These are phyloP conservation scores for Eucalyptus tenuipes DNA, from an alignment of 345 rosid genomes.

Conservation along the genomic window DNA sequence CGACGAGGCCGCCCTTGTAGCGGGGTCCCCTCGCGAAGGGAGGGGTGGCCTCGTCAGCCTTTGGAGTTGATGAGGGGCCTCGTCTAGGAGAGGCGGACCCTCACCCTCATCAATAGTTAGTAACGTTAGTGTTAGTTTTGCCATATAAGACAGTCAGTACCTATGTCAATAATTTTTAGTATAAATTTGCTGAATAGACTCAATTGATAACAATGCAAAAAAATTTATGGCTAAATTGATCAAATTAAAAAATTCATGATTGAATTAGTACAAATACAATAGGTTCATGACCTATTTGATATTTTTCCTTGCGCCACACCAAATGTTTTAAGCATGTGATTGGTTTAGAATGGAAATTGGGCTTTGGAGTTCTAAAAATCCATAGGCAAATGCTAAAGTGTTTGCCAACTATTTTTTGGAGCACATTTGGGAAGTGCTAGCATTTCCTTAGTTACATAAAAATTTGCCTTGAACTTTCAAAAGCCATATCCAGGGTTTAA, in stretches of 20 bases:
- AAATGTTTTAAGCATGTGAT: not conserved
- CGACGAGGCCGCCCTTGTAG: fast-evolving
- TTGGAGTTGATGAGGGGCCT: too few relatives aligned
- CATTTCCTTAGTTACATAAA: not conserved
- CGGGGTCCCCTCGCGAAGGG: fast-evolving
- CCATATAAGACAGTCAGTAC: fast-evolving
- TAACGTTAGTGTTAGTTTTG: fast-evolving
- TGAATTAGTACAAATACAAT: fast-evolving
- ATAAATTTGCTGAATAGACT: fast-evolving
- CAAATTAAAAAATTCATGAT: fast-evolving
- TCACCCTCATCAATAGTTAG: fast-evolving
- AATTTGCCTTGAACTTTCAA: not conserved
- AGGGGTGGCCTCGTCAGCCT: too few relatives aligned
- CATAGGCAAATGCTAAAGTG: not conserved
- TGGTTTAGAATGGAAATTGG: not conserved
- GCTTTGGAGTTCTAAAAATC: not conserved
- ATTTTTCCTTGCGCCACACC: fast-evolving
- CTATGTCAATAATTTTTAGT: too few relatives aligned
- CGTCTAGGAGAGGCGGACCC: too few relatives aligned
- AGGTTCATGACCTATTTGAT: fast-evolving
- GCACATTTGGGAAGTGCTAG: not conserved
- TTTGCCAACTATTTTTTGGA: not conserved
- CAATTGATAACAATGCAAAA: fast-evolving
- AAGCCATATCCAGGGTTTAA: not conserved
- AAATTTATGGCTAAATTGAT: fast-evolving